Conservation (phyloP, 148 eudicot genomes). For the Fallopia convolvulus region DNA sequence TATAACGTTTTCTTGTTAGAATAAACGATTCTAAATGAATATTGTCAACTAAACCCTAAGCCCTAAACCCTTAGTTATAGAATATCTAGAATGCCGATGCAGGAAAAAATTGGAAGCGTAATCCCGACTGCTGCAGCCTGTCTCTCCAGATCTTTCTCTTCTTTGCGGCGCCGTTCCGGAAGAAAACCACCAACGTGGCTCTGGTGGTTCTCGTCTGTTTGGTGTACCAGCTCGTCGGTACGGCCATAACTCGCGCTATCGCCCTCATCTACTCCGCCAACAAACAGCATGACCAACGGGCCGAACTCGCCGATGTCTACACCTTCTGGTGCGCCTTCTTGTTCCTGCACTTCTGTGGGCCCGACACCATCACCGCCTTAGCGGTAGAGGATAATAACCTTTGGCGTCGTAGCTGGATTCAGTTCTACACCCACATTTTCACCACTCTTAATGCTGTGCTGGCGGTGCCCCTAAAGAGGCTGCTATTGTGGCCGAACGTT, state of each 20-base stretch:
- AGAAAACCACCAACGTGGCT: neutral
- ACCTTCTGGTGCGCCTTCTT: neutral
- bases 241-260: neutral
- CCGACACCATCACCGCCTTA: neutral
- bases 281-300: neutral
- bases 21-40: too few species aligned
- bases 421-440: neutral
- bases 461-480: neutral
- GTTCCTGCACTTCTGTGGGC: neutral
- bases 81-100: neutral
- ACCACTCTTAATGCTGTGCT: neutral
- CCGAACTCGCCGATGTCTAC: neutral
- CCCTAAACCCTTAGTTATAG: neutral
- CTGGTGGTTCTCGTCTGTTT: neutral
- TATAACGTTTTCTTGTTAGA: too few species aligned
- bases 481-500: neutral
- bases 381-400: neutral
- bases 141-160: neutral
- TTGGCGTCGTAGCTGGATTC: neutral
- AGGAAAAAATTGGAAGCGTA: neutral
- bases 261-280: neutral
- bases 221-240: neutral
- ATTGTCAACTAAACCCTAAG: too few species aligned
- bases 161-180: neutral
- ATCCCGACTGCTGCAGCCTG: neutral